A percentile compares a stretch with the other conserved stretches of the same genome.
phyloP scores from a whole-genome alignment of 495 filamentous ascomycete species.

The Antarctomyces pellizariae region DNA sequence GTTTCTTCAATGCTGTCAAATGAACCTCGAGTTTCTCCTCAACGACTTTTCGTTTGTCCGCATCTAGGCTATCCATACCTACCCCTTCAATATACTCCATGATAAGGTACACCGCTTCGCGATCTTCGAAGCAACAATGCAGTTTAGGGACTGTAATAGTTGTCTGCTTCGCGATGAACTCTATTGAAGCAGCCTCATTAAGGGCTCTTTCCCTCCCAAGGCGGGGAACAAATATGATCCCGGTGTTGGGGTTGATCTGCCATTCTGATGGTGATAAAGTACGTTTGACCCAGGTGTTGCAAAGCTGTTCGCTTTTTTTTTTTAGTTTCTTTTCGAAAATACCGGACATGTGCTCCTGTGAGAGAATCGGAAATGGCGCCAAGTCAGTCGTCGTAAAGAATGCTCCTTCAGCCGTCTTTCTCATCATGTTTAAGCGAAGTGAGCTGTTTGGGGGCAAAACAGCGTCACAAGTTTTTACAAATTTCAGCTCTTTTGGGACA shows the following conservation, averaged over 20 bases:
- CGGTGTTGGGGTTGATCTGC: constrained; percentile 1
- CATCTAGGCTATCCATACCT: constrained; percentile 1
- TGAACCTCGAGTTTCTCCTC: constrained; percentile 2
- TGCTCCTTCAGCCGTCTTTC: no score
- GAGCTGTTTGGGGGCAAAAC: no score
- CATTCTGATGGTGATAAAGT: constrained; percentile 4
- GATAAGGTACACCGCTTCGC: constrained; percentile 1
- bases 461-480: no score
- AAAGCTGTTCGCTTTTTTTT: no score
- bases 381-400: no score
- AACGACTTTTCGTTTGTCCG: constrained; percentile 3
- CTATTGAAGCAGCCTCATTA: constrained; percentile 1
- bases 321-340: no score
- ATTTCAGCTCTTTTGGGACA: no score
- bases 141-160: constrained; percentile 2
- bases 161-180: constrained; percentile 1
- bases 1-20: constrained; percentile 1
- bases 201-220: constrained; percentile 2
- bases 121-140: constrained; percentile 2
- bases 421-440: no score
- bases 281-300: constrained; percentile 2
- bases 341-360: no score
- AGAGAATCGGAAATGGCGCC: no score
- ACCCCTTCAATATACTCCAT: constrained; percentile 4
- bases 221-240: constrained; percentile 1